Base-by-base conservation (phyloP, 1,284 basidiomycete genomes). In the Pyrrhoderma lamaoense region DNA sequence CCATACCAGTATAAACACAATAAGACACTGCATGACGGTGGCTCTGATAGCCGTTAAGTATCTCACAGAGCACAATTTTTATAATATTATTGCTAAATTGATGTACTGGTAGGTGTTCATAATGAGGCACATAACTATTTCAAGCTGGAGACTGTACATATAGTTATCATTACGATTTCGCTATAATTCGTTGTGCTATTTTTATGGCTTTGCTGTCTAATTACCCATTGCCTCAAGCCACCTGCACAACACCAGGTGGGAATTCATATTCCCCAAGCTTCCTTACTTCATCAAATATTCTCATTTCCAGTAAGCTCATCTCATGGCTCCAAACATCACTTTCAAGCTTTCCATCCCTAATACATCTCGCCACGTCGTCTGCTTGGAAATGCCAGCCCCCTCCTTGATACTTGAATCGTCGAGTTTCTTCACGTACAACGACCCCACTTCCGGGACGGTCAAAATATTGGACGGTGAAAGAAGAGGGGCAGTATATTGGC, bases 341-440 rank as follows among this genome's bases (percentile, higher is more conserved):
- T 67, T 92, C 79, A n/a, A 70, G 67, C 68, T 85, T 87, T 5
- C 85, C 86, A 52, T 85, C 85, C 44, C 81, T 67, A 18, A 93
- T 70, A 61, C 85, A 89, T 45, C 88, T 67, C 13, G 89, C 91
- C 14, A 92, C 89, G 57, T 93, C 91, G 58, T 91, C 89, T 7
- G 88, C 87, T 64, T 89, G 75, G 63, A 79, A 89, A 65, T 87
- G 76, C 80, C 75, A 84, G 9, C 85, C 85, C 34, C 65, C 62
- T 7, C 85, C 86, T 2, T 73, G 67, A 59, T 81, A 79, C 27
- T 77, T 69, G 58, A 82, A 77, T 31, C 60, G 61, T 52, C 65
- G 70, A 38, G 69, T 79, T 60, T 82, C 81, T 61, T 85, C 79
- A 45, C 69, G 70, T 27, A 68, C 68, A 22, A 80, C 62, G 45